phyloP scores from a whole-genome alignment of 257 asterid genomes.

The Lycium barbarum region DNA sequence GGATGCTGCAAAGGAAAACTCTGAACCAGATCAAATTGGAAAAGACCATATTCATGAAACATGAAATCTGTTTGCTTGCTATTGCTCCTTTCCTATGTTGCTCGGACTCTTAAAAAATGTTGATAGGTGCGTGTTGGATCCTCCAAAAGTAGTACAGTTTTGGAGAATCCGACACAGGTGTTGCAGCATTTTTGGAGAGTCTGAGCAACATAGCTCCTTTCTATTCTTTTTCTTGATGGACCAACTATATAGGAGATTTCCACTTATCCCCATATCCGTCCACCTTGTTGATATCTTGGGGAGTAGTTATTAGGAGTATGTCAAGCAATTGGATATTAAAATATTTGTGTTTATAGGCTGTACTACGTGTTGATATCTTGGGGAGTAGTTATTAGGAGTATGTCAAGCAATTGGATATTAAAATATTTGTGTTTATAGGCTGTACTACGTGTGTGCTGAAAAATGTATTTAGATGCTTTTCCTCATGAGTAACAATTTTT shows the following conservation, averaged over 20 bases:
- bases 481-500: not conserved
- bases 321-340: not conserved
- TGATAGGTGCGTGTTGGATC: too few relatives aligned
- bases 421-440: not conserved
- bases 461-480: not conserved
- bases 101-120: too few relatives aligned
- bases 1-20: slow-evolving; percentile 44
- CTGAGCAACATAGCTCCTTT: not conserved
- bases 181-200: too few relatives aligned
- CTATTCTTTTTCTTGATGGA: slow-evolving; percentile 25
- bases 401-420: slow-evolving; percentile 8
- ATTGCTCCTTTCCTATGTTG: not conserved
- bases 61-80: slow-evolving; percentile 19
- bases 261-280: not conserved
- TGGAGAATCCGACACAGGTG: too few relatives aligned
- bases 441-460: not conserved
- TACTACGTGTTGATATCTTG: slow-evolving; percentile 17
- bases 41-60: slow-evolving; percentile 33
- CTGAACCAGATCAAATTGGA: slow-evolving; percentile 40
- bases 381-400: slow-evolving; percentile 20
- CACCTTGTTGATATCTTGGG: slow-evolving; percentile 5
- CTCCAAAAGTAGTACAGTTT: too few relatives aligned
- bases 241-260: not conserved
- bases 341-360: not conserved
- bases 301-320: slow-evolving; percentile 13